Evolutionary conservation across 768 basidiomycete genomes (phyloP).

Genomic region (Boletus tylopilopsis): DNA sequence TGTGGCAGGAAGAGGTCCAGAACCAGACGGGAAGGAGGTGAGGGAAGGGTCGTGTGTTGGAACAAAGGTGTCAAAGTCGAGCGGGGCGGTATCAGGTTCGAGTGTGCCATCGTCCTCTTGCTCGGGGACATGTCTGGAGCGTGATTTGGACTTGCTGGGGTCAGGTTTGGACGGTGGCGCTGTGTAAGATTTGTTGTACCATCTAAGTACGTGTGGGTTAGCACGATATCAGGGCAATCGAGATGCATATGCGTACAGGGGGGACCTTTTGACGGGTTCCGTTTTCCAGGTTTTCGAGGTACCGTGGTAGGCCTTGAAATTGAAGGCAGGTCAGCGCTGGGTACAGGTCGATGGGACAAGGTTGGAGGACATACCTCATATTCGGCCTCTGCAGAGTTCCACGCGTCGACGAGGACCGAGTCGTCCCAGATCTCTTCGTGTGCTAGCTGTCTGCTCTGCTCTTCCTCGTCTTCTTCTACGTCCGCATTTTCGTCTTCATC

Average conservation of each 20-base stretch:
- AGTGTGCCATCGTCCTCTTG: background rate
- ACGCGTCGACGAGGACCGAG: constrained; percentile 75
- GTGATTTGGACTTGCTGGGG: constrained; percentile 5
- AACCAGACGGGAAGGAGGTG: constrained; percentile 35
- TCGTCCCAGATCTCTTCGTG: constrained; percentile 85
- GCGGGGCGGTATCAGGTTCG: constrained; percentile 53
- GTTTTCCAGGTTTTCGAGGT: constrained; percentile 66
- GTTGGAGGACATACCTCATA: constrained; percentile 47
- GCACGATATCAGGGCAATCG: background rate
- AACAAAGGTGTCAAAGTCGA: constrained; percentile 68
- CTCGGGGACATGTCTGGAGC: background rate
- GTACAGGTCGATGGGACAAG: background rate
- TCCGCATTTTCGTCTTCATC: constrained; percentile 21
- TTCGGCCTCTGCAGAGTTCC: constrained; percentile 81
- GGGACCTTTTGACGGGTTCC: constrained; percentile 65
- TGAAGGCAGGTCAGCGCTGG: background rate
- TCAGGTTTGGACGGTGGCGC: constrained; percentile 5
- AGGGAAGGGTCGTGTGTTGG: constrained; percentile 69
- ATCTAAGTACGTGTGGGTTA: constrained; percentile 39
- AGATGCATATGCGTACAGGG: constrained; percentile 48
- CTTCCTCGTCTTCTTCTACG: constrained; percentile 38
- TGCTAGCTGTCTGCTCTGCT: constrained; percentile 61
- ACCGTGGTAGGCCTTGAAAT: constrained; percentile 68
- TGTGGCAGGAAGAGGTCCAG: background rate
- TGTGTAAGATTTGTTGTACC: constrained; percentile 65